Percentiles rank a stretch among this genome's conserved stretches.
Conservation (phyloP, 2,329 filamentous ascomycete species). For the Aureobasidium namibiae region DNA sequence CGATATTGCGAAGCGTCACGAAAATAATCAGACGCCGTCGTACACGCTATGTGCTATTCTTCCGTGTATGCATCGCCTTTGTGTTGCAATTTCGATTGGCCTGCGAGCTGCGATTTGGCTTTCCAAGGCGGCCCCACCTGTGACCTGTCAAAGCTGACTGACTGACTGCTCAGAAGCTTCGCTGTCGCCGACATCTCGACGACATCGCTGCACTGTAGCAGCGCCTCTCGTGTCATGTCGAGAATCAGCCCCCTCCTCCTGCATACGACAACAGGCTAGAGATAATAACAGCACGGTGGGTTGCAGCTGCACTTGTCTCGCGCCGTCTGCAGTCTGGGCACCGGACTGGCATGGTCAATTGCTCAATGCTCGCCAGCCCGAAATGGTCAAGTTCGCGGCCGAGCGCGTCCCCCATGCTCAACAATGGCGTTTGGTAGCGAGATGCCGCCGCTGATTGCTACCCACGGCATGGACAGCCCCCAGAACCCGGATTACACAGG, state of each 20-base stretch:
- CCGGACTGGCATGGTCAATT: not conserved
- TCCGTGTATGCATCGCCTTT: not conserved
- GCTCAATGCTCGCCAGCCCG: conserved; percentile 1
- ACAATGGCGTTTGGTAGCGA: conserved; percentile 9
- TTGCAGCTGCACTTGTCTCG: conserved; percentile 4
- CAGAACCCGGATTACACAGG: conserved; percentile 12
- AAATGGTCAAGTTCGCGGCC: conserved; percentile 9
- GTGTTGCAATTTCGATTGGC: conserved; percentile 11
- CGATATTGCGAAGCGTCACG: not conserved
- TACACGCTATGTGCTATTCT: not conserved
- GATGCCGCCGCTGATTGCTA: conserved; percentile 8
- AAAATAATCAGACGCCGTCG: not conserved
- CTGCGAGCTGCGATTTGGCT: not conserved
- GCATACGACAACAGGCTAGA: not conserved
- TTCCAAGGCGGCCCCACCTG: conserved; percentile 7
- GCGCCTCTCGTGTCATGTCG: conserved; percentile 2
- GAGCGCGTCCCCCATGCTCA: conserved; percentile 10
- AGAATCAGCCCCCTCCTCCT: not conserved
- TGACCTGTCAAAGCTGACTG: conserved; percentile 10
- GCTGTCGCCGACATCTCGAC: not conserved
- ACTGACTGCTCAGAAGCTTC: conserved; percentile 3
- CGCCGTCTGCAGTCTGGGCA: not conserved
- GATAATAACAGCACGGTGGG: not conserved
- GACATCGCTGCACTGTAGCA: not conserved
- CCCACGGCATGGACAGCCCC: conserved; percentile 7